A percentile compares a stretch with the other conserved stretches of the same genome.
These are phyloP conservation scores for Neonectria sp. DNA, from an alignment of 2,329 filamentous ascomycete species.

Conservation along the genomic window DNA sequence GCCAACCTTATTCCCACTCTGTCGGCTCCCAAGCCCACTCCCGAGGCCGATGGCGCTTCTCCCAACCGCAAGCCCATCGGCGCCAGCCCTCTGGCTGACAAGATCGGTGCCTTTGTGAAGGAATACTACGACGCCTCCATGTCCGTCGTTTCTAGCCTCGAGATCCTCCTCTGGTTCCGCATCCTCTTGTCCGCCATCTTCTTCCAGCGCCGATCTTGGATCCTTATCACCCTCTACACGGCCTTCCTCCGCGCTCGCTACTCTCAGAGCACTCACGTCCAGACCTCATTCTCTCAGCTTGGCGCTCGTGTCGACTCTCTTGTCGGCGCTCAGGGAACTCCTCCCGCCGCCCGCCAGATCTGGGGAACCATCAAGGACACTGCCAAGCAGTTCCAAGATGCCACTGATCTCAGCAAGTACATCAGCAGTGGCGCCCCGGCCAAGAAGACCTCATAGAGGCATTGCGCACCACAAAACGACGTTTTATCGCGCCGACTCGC, in stretches of 20 bases:
- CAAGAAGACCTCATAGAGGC: slow-evolving; percentile 60
- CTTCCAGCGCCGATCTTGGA: slow-evolving; percentile 93
- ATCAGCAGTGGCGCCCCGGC: slow-evolving; percentile 69
- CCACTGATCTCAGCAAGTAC: slow-evolving; percentile 85
- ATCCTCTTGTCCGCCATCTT: slow-evolving; percentile 85
- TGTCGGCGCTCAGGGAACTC: slow-evolving; percentile 88
- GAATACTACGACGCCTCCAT: slow-evolving; percentile 98
- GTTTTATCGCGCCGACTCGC: slow-evolving; percentile 23
- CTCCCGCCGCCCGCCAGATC: slow-evolving; percentile 81
- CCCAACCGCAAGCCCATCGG: slow-evolving; percentile 58
- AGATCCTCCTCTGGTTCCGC: slow-evolving; percentile 90
- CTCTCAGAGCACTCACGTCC: slow-evolving; percentile 93
- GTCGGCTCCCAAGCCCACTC: slow-evolving; percentile 74
- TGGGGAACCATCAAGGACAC: slow-evolving; percentile 86
- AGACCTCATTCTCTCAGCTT: slow-evolving; percentile 81
- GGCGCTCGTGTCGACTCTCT: slow-evolving; percentile 84
- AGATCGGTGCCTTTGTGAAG: slow-evolving; percentile 95
- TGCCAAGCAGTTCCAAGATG: slow-evolving; percentile 81
- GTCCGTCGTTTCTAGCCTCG: slow-evolving; percentile 90
- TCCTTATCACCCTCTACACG: slow-evolving; percentile 88
- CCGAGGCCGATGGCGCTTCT: slow-evolving; percentile 68
- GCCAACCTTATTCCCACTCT: slow-evolving; percentile 93
- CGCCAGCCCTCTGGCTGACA: slow-evolving; percentile 78
- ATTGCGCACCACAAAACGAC: slow-evolving; percentile 10
- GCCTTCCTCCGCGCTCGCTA: slow-evolving; percentile 93